A percentile compares a stretch with the other conserved stretches of the same genome.
Evolutionary conservation across 495 filamentous ascomycete species (phyloP).

Genomic region (Eremomyces bilateralis): DNA sequence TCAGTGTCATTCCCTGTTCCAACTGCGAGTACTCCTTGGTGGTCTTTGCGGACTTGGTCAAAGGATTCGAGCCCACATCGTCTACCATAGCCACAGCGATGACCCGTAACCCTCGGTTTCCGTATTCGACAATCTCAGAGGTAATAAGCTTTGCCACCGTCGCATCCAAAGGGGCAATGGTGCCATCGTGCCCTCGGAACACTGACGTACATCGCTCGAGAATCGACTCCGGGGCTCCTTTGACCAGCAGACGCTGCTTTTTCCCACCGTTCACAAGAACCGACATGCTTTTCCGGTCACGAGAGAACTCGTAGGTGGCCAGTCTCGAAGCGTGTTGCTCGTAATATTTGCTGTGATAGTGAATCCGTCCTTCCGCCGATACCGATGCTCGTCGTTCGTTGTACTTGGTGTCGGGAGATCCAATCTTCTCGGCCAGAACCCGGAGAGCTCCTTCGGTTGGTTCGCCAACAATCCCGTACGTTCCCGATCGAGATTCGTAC

Average conservation of each 20-base stretch:
- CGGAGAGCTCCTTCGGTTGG: slow-evolving; percentile 89
- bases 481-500: slow-evolving; percentile 49
- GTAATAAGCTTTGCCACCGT: slow-evolving; percentile 45
- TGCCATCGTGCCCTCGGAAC: slow-evolving; percentile 52
- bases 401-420: slow-evolving; percentile 35
- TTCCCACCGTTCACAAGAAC: slow-evolving; percentile 54
- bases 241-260: slow-evolving; percentile 69
- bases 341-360: slow-evolving; percentile 67
- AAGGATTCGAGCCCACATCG: slow-evolving; percentile 42
- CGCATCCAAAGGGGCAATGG: slow-evolving; percentile 43
- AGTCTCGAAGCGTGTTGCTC: slow-evolving; percentile 51
- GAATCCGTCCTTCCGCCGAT: slow-evolving; percentile 35
- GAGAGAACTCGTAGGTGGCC: slow-evolving; percentile 89
- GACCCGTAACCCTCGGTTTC: slow-evolving; percentile 78
- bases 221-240: slow-evolving; percentile 88
- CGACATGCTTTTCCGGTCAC: slow-evolving; percentile 98
- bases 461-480: slow-evolving; percentile 76
- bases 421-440: slow-evolving; percentile 86
- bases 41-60: slow-evolving; percentile 52
- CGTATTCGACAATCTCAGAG: slow-evolving; percentile 68
- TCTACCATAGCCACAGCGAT: slow-evolving; percentile 78
- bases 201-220: slow-evolving; percentile 74
- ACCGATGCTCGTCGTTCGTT: slow-evolving; percentile 30
- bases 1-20: slow-evolving; percentile 81
- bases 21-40: slow-evolving; percentile 65